These are phyloP conservation scores for Guyanaporus albipodus DNA, from an alignment of 768 basidiomycete genomes.

Conservation along the genomic window DNA sequence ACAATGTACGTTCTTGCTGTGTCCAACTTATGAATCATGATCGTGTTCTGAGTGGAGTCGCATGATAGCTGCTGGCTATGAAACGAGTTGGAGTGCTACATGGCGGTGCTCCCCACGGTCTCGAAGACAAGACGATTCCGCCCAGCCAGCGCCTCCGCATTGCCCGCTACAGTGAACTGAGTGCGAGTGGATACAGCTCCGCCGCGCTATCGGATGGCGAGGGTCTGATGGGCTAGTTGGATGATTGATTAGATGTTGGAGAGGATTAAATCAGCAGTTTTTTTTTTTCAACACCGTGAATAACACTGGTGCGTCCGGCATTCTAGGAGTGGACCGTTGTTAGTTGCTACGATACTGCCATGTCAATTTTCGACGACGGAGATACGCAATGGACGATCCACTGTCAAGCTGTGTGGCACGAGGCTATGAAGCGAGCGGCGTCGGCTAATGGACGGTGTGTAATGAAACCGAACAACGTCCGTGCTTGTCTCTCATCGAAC, in stretches of 20 bases:
- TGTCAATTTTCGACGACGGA: conserved; percentile 3
- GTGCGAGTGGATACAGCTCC: conserved; percentile 47
- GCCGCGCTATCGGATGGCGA: conserved; percentile 58
- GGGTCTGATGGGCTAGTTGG: conserved; percentile 44
- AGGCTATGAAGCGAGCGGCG: too few relatives aligned
- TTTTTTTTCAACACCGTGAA: background rate
- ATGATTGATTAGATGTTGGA: background rate
- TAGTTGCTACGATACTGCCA: conserved; percentile 11
- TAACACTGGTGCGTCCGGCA: background rate
- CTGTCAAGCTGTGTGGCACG: too few relatives aligned
- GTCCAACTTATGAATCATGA: background rate
- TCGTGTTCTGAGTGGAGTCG: conserved; percentile 8
- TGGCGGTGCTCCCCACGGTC: conserved; percentile 49
- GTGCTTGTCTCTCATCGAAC: too few relatives aligned
- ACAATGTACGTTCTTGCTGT: conserved; percentile 53
- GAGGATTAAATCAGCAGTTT: too few relatives aligned
- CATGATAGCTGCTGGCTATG: conserved; percentile 35
- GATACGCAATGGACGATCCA: background rate
- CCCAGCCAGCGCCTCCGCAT: conserved; percentile 72
- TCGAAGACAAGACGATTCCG: conserved; percentile 63
- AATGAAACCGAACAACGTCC: too few relatives aligned
- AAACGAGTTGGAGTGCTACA: conserved; percentile 55
- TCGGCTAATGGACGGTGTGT: too few relatives aligned
- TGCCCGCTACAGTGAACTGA: conserved; percentile 56
- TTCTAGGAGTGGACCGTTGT: background rate